A percentile compares a stretch with the other conserved stretches of the same genome.
Evolutionary conservation across 176 grass and related monocot genomes (phyloP).

Genomic region (Aechmea fasciata): DNA sequence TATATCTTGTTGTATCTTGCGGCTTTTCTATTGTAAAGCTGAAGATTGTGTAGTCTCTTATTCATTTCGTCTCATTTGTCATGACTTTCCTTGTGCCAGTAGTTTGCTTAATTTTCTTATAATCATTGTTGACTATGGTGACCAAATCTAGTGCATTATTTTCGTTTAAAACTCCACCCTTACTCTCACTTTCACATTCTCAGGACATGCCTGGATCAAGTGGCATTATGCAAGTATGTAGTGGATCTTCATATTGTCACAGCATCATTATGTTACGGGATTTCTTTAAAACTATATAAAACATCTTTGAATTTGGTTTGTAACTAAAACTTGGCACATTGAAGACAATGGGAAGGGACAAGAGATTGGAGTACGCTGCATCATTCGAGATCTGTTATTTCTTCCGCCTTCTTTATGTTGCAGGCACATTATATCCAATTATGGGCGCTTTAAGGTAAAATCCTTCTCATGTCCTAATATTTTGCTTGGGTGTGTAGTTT

Average conservation of each 20-base stretch:
- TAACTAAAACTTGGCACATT: slow-evolving; percentile 19
- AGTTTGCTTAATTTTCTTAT: background rate
- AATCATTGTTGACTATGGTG: background rate
- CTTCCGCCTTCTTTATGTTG: slow-evolving; percentile 82
- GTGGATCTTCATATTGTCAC: slow-evolving; percentile 1
- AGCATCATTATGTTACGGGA: slow-evolving; percentile 10
- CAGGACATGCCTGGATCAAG: slow-evolving; percentile 96
- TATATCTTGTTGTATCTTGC: too few relatives aligned
- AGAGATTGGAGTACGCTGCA: slow-evolving; percentile 89
- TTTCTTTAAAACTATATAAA: slow-evolving; percentile 9
- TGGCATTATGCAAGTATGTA: slow-evolving; percentile 90
- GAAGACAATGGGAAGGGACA: slow-evolving; percentile 89
- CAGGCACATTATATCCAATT: slow-evolving; percentile 86
- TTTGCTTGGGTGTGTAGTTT: background rate
- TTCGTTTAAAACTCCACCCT: slow-evolving; percentile 11
- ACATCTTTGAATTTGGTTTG: background rate
- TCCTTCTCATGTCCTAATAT: background rate
- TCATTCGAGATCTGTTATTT: slow-evolving; percentile 84
- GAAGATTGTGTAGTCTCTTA: too few relatives aligned
- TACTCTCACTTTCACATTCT: slow-evolving; percentile 25
- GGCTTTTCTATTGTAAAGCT: too few relatives aligned
- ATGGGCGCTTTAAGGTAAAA: slow-evolving; percentile 84
- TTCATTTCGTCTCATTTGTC: background rate
- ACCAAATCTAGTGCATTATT: background rate
- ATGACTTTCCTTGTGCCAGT: background rate